Base-by-base conservation (phyloP, 495 filamentous ascomycete genomes). In the Tuber brumale region DNA sequence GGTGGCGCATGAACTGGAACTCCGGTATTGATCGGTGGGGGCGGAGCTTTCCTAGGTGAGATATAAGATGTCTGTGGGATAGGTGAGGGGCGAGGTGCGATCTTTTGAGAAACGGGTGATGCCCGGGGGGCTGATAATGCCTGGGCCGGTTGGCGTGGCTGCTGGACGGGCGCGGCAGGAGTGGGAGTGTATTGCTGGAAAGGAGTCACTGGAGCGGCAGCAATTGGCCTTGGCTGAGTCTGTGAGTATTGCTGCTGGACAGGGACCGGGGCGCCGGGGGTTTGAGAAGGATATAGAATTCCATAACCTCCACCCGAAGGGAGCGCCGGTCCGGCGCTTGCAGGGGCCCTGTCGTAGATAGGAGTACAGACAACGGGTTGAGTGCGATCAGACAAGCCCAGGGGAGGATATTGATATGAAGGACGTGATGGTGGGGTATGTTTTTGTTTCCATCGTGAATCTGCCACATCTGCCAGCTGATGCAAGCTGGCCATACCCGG, bases 131-230 rank as follows among this genome's bases (percentile, higher is more conserved):
- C 44, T 70, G 51, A 45, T 27, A 76, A 39, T 31, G 18, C 70
- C 66, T 81, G 83, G 35, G 81, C 78, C 70, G 76, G 45, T 69
- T 82, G 81, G 72, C 77, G 75, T 57, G 81, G 76, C 76, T 82
- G 83, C 70, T 72, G 44, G 81, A 76, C 23, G 79, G 78, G 37
- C 79, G 81, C 27, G 82, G 43, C 57, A 18, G 57, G 57, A 35
- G 57, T 31, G 31, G 57, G 57, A 39, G 66, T 80, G 71, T 79
- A 80, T 43, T 79, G 76, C 41, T 80, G 73, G 27, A 79, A 80
- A 42, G 31, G 39, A 37, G 78, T 76, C 72, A 70, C 70, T 23
- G 73, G 57, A 69, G 73, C 57, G n/a, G 51, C 57, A 35, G 57
- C 44, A 57, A 75, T 51, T 69, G 77, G 70, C 51, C 78, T 79